phyloP scores from a whole-genome alignment of 179 eudicot species.

The Heliamphora pulchella region DNA sequence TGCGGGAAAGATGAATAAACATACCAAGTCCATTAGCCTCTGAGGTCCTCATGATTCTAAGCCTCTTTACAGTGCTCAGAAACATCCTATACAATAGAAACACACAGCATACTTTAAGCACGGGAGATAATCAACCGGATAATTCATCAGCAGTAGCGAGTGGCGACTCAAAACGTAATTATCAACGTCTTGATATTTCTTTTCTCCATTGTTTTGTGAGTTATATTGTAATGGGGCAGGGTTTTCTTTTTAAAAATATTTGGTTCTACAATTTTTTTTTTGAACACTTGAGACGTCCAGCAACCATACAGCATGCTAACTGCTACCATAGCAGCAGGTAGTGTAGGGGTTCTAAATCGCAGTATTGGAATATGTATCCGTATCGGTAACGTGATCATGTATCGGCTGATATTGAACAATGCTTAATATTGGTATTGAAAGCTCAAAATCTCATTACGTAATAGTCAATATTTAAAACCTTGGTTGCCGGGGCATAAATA shows the following conservation, averaged over 20 bases:
- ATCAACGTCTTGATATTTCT: background rate
- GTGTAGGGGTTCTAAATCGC: no score
- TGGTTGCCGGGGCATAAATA: no score
- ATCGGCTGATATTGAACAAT: no score
- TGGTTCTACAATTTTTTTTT: background rate
- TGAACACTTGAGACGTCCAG: background rate
- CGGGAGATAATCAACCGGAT: background rate
- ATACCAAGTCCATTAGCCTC: conserved; percentile 90
- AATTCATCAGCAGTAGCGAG: background rate
- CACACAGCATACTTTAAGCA: conserved; percentile 7
- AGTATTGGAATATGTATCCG: no score
- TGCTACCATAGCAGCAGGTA: background rate
- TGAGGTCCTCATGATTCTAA: conserved; percentile 82
- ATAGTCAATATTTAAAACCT: no score
- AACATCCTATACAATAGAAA: conserved; percentile 58
- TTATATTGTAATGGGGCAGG: background rate
- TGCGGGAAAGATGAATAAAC: background rate
- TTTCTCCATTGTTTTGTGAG: background rate
- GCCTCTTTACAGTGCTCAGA: conserved; percentile 60
- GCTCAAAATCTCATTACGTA: no score
- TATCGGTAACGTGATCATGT: no score
- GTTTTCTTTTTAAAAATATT: background rate
- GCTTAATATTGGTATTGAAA: no score
- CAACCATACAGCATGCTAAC: background rate
- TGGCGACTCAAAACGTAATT: background rate